A percentile compares a stretch with the other conserved stretches of the same genome.
These are phyloP conservation scores for Buxus sempervirens DNA, from an alignment of 164 flowering plant genomes.

Conservation along the genomic window DNA sequence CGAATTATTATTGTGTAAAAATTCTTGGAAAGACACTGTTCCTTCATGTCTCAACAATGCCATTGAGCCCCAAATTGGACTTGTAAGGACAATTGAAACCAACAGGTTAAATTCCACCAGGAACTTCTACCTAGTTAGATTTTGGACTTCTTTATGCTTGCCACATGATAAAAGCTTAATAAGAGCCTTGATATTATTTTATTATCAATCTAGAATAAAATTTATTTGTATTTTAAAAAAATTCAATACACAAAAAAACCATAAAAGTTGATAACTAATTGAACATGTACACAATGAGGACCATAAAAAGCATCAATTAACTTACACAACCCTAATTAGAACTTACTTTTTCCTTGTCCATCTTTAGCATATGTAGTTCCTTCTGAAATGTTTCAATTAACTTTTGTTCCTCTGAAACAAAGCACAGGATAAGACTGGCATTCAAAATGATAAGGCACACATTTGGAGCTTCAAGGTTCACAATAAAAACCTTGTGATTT, in stretches of 20 bases:
- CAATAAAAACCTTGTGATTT: conserved; percentile 53
- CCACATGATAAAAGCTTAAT: not conserved
- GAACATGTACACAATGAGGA: not conserved
- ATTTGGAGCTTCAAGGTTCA: conserved; percentile 5
- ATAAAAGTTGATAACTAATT: not conserved
- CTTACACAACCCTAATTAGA: not conserved
- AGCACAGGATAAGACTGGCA: conserved; percentile 15
- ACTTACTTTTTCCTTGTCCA: conserved; percentile 63
- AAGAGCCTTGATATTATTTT: not conserved
- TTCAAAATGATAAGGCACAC: conserved; percentile 3
- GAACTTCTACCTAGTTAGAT: not conserved
- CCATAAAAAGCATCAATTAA: not conserved
- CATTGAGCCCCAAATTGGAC: not conserved
- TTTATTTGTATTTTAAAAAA: not conserved
- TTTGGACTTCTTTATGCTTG: not conserved
- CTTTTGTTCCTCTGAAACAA: conserved; percentile 56
- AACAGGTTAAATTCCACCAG: not conserved
- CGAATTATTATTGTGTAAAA: no score
- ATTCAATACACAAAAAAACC: not conserved
- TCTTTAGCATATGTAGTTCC: conserved; percentile 48
- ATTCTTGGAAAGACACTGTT: no score
- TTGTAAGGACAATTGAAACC: not conserved
- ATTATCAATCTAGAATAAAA: not conserved
- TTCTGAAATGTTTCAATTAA: conserved; percentile 48
- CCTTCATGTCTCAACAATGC: not conserved